These are phyloP conservation scores for Vanrija sp. DNA, from an alignment of 1,284 basidiomycete species.

Conservation along the genomic window DNA sequence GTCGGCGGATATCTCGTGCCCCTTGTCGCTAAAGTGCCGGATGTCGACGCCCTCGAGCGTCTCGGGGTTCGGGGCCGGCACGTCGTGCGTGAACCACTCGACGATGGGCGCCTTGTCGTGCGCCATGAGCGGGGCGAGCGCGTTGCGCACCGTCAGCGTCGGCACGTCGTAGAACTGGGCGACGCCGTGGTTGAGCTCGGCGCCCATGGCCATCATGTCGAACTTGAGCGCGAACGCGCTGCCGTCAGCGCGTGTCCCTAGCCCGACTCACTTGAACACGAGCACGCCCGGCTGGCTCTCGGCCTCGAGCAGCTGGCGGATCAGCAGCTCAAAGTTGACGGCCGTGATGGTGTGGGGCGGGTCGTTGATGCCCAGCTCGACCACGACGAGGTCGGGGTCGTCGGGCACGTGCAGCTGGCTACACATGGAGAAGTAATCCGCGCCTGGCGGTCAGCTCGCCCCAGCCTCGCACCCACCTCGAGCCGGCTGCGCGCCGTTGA, in stretches of 20 bases:
- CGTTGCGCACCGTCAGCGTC: conserved; percentile 33
- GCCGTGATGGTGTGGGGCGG: background rate
- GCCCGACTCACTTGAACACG: conserved; percentile 11
- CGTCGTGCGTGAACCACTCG: background rate
- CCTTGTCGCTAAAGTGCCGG: conserved; percentile 21
- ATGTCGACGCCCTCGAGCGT: conserved; percentile 26
- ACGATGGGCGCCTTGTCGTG: background rate
- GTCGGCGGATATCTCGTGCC: conserved; percentile 31
- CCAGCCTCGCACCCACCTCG: background rate
- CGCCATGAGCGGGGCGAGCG: conserved; percentile 21
- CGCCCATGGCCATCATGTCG: conserved; percentile 29
- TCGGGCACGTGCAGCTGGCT: conserved; percentile 26
- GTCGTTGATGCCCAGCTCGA: conserved; percentile 41
- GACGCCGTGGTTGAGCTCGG: conserved; percentile 36
- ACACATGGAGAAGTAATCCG: conserved; percentile 33
- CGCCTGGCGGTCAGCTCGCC: conserved; percentile 14
- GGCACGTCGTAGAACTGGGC: conserved; percentile 44
- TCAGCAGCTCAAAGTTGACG: conserved; percentile 10
- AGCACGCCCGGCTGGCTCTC: conserved; percentile 5
- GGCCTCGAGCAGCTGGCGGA: conserved; percentile 7
- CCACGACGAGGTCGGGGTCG: conserved; percentile 29
- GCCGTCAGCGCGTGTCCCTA: background rate
- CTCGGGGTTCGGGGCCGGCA: background rate
- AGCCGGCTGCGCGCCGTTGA: conserved; percentile 26
- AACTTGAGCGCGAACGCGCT: conserved; percentile 41